Evolutionary conservation across 805 yeast species (phyloP).

Genomic region (Myxozyma lipomycoides): DNA sequence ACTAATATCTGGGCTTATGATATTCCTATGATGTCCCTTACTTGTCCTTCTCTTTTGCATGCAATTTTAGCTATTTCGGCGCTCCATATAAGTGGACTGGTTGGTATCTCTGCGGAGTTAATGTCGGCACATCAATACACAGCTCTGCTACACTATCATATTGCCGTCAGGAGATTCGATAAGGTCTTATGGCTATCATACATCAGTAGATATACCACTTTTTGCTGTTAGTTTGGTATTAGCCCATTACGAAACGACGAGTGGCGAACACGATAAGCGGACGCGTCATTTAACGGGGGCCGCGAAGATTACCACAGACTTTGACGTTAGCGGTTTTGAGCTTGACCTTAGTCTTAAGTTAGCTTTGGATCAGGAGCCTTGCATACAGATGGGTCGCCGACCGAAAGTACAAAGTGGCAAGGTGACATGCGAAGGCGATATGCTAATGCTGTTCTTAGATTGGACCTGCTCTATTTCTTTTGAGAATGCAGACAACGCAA

Average conservation of each 20-base stretch:
- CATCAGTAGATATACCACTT: slow-evolving; percentile 7
- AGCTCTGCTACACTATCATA: slow-evolving; percentile 15
- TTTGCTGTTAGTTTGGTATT: slow-evolving; percentile 19
- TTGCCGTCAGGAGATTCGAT: slow-evolving; percentile 14
- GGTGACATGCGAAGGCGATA: slow-evolving; percentile 4
- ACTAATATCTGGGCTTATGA: slow-evolving; percentile 20
- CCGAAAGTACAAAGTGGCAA: slow-evolving; percentile 1
- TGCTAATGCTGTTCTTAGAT: slow-evolving; percentile 10
- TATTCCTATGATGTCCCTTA: slow-evolving; percentile 20
- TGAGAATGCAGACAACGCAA: slow-evolving; percentile 17
- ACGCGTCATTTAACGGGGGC: slow-evolving; percentile 20
- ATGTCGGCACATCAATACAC: slow-evolving; percentile 12
- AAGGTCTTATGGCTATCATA: not conserved
- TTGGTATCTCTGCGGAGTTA: not conserved
- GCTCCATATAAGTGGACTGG: slow-evolving; percentile 3
- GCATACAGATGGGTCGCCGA: too few relatives aligned
- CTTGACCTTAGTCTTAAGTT: slow-evolving; percentile 5
- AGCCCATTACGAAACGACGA: slow-evolving; percentile 15
- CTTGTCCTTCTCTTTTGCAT: slow-evolving; percentile 14
- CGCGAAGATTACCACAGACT: slow-evolving; percentile 5
- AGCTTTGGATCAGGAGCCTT: slow-evolving; percentile 2
- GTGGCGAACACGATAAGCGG: slow-evolving; percentile 22
- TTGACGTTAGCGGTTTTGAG: slow-evolving; percentile 4
- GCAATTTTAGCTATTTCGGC: slow-evolving; percentile 20
- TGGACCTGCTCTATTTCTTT: slow-evolving; percentile 13